These are phyloP conservation scores for Pleurotus cornucopiae DNA, from an alignment of 768 basidiomycete species.

Conservation along the genomic window DNA sequence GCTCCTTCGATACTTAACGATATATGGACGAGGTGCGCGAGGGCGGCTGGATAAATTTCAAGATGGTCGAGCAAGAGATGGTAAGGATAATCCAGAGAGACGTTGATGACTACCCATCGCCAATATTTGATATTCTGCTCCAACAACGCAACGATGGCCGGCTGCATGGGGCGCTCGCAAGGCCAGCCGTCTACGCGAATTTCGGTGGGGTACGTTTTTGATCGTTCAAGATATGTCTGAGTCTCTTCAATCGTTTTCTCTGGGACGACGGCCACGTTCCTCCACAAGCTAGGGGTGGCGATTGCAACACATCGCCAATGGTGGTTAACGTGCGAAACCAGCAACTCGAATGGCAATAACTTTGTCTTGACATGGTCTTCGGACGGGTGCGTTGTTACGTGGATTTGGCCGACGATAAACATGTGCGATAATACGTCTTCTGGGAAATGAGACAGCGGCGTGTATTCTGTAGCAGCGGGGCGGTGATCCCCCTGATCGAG, in stretches of 20 bases:
- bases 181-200: conserved; percentile 22
- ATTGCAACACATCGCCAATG: conserved; percentile 37
- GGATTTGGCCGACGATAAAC: background rate
- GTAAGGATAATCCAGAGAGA: background rate
- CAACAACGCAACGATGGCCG: too few relatives aligned
- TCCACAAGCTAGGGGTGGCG: conserved; percentile 36
- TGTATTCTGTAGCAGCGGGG: too few relatives aligned
- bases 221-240: conserved; percentile 29
- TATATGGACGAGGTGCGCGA: too few relatives aligned
- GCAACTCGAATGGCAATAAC: conserved; percentile 28
- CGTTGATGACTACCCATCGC: background rate
- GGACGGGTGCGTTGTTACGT: too few relatives aligned
- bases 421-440: background rate
- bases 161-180: background rate
- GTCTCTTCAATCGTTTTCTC: conserved; percentile 17
- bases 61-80: background rate
- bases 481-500: too few relatives aligned
- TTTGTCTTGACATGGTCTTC: too few relatives aligned
- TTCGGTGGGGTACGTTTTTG: conserved; percentile 24
- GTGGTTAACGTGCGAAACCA: conserved; percentile 34
- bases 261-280: conserved; percentile 27
- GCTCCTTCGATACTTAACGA: background rate
- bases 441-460: background rate
- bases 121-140: background rate
- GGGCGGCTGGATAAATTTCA: too few relatives aligned